Conservation (phyloP, 2,329 filamentous ascomycete genomes). For the Botrytis pseudocinerea region DNA sequence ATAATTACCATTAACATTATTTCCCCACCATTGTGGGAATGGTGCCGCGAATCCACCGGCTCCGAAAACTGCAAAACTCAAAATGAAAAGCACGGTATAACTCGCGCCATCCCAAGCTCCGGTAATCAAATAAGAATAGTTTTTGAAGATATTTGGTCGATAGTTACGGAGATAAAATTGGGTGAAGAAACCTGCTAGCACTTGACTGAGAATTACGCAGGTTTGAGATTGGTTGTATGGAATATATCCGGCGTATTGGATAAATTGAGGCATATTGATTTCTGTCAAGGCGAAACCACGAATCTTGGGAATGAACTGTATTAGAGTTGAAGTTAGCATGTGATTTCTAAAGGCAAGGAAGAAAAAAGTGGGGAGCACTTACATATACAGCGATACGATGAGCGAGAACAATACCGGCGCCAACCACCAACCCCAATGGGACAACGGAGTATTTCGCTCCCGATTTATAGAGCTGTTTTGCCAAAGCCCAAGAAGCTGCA, state of each 20-base stretch:
- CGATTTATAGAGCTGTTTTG: slow-evolving; percentile 53
- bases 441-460: slow-evolving; percentile 50
- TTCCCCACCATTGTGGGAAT: slow-evolving; percentile 36
- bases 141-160: slow-evolving; percentile 43
- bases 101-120: slow-evolving; percentile 46
- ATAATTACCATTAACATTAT: slow-evolving; percentile 34
- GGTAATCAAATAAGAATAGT: slow-evolving; percentile 46
- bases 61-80: slow-evolving; percentile 48
- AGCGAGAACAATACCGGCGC: slow-evolving; percentile 46
- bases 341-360: neutral
- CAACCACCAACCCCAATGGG: slow-evolving; percentile 52
- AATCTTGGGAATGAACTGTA: slow-evolving; percentile 51
- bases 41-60: slow-evolving; percentile 43
- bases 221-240: slow-evolving; percentile 58
- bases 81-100: slow-evolving; percentile 45
- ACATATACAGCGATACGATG: slow-evolving; percentile 49
- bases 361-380: slow-evolving; percentile 26
- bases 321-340: slow-evolving; percentile 17
- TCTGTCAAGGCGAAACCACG: slow-evolving; percentile 45
- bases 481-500: slow-evolving; percentile 49
- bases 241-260: slow-evolving; percentile 56
- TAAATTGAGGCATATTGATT: slow-evolving; percentile 55
- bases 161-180: slow-evolving; percentile 46
- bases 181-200: slow-evolving; percentile 47
- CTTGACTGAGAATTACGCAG: slow-evolving; percentile 52